phyloP scores from a whole-genome alignment of 345 rosid species.

The Murraya paniculata region DNA sequence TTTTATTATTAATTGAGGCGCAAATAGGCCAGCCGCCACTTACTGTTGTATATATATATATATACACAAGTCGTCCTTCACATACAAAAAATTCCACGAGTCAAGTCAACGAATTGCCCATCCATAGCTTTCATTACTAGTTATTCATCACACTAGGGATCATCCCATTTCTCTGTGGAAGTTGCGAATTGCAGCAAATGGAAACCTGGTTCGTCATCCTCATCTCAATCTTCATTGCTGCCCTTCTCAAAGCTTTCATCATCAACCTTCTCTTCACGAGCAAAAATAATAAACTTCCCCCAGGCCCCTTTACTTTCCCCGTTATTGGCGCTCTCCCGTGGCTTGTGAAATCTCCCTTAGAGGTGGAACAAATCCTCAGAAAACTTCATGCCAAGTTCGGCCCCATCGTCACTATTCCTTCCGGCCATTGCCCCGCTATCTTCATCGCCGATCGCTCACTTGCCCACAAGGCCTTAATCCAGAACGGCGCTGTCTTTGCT shows the following conservation, averaged over 20 bases:
- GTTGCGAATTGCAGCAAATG: not conserved
- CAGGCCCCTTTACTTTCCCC: conserved; percentile 19
- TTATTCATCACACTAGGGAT: too few relatives aligned
- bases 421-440: conserved; percentile 14
- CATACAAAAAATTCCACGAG: too few relatives aligned
- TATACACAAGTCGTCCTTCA: too few relatives aligned
- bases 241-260: conserved; percentile 4
- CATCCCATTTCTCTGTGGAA: not conserved
- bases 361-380: conserved; percentile 14
- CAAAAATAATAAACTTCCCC: conserved; percentile 10
- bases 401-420: conserved; percentile 17
- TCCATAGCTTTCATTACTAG: too few relatives aligned
- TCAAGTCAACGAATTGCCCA: too few relatives aligned
- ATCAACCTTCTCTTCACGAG: not conserved
- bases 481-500: conserved; percentile 1
- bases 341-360: conserved; percentile 4
- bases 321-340: conserved; percentile 1
- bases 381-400: conserved; percentile 11
- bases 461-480: conserved; percentile 24
- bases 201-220: conserved; percentile 16
- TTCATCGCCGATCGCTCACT: conserved; percentile 22
- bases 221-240: not conserved
- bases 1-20: too few relatives aligned
- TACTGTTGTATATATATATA: too few relatives aligned
- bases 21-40: too few relatives aligned